Percentiles rank a stretch among this genome's conserved stretches.
Evolutionary conservation across 768 basidiomycete species (phyloP).

Genomic region (Mycena sanguinolenta): DNA sequence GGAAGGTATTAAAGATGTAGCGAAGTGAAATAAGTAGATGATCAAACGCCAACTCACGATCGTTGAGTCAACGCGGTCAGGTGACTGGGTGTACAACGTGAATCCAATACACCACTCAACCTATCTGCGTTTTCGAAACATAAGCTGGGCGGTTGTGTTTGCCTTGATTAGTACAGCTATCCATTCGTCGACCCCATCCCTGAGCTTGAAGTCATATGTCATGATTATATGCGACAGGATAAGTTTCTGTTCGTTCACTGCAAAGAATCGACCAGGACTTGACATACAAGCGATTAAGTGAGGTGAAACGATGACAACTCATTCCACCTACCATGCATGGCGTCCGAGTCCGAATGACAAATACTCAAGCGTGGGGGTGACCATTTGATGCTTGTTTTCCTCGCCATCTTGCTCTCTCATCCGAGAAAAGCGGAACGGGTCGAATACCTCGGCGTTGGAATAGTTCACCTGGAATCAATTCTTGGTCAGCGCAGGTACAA

Average conservation of each 20-base stretch:
- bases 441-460: conserved; percentile 51
- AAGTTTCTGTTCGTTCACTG: no score
- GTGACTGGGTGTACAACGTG: no score
- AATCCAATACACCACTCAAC: no score
- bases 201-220: no score
- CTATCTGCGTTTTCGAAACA: conserved; percentile 21
- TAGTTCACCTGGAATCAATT: conserved; percentile 43
- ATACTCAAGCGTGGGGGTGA: no score
- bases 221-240: no score
- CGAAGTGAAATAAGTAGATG: no score
- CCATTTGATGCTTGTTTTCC: no score
- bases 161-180: background rate
- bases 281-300: background rate
- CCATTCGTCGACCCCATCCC: conserved; percentile 30
- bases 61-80: no score
- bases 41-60: no score
- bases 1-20: no score
- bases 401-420: conserved; percentile 41
- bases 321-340: conserved; percentile 43
- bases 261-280: conserved; percentile 59
- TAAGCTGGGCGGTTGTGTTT: conserved; percentile 23
- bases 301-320: background rate
- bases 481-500: background rate
- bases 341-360: conserved; percentile 54
- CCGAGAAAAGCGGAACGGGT: conserved; percentile 56